Evolutionary conservation across 129 eudicot species (phyloP).

Genomic region (Solidago caesia): DNA sequence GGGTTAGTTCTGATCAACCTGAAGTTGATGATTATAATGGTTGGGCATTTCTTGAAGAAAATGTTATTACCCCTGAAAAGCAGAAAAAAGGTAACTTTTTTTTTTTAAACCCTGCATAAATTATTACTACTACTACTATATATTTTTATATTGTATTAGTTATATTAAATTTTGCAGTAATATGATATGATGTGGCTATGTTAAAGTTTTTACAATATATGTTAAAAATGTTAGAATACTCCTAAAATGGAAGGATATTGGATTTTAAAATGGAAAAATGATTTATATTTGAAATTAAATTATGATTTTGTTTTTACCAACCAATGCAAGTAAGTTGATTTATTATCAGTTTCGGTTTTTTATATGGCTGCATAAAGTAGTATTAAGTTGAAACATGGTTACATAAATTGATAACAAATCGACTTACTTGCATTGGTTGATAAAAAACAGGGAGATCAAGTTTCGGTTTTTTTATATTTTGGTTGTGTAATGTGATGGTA

Average conservation of each 20-base stretch:
- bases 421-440: no score
- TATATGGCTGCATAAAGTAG: no score
- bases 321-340: no score
- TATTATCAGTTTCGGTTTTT: no score
- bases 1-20: slow-evolving; percentile 42
- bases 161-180: background rate
- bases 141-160: background rate
- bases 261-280: background rate
- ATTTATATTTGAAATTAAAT: no score
- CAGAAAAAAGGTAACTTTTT: slow-evolving; percentile 30
- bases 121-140: background rate
- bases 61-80: slow-evolving; percentile 26
- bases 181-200: background rate
- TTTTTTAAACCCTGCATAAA: slow-evolving; percentile 12
- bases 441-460: no score
- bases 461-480: no score
- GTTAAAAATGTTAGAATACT: background rate
- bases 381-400: no score
- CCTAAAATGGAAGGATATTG: background rate
- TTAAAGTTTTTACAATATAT: background rate
- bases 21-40: slow-evolving; percentile 57
- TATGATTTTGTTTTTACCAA: no score
- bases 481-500: no score
- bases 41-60: slow-evolving; percentile 57
- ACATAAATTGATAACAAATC: no score